These are phyloP conservation scores for Elsinoe australis DNA, from an alignment of 2,329 filamentous ascomycete genomes.

Conservation along the genomic window DNA sequence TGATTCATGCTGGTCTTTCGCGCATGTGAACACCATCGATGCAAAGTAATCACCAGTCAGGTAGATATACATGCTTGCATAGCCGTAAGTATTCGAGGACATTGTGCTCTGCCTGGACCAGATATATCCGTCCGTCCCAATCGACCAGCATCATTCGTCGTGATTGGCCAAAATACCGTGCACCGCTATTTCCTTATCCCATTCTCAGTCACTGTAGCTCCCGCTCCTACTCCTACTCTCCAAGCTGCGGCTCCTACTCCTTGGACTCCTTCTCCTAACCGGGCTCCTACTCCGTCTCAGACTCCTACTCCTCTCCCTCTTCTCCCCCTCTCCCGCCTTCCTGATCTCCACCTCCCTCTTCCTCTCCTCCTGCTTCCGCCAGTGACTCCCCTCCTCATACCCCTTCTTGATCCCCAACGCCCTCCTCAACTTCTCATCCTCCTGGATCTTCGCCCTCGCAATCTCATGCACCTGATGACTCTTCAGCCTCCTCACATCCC, in stretches of 20 bases:
- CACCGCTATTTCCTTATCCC: no score
- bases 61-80: no score
- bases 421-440: conserved; percentile 79
- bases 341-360: conserved; percentile 15
- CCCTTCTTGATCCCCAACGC: conserved; percentile 81
- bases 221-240: conserved; percentile 6
- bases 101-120: no score
- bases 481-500: conserved; percentile 52
- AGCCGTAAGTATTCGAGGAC: no score
- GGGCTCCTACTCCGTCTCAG: conserved; percentile 12
- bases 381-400: conserved; percentile 80
- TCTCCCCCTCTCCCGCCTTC: background rate
- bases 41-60: no score
- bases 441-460: conserved; percentile 90
- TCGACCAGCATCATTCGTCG: no score
- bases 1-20: no score
- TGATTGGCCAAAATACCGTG: no score
- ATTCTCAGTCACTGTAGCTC: conserved; percentile 15
- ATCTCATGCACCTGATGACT: conserved; percentile 92
- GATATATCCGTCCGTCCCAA: no score
- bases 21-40: no score
- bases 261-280: conserved; percentile 6
- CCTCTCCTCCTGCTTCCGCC: conserved; percentile 74
- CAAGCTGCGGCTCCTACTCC: conserved; percentile 8
- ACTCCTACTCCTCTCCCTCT: conserved; percentile 7